A percentile compares a stretch with the other conserved stretches of the same genome.
These are phyloP conservation scores for Eudorina sp. DNA, from an alignment of 139 green algal species.

Conservation along the genomic window DNA sequence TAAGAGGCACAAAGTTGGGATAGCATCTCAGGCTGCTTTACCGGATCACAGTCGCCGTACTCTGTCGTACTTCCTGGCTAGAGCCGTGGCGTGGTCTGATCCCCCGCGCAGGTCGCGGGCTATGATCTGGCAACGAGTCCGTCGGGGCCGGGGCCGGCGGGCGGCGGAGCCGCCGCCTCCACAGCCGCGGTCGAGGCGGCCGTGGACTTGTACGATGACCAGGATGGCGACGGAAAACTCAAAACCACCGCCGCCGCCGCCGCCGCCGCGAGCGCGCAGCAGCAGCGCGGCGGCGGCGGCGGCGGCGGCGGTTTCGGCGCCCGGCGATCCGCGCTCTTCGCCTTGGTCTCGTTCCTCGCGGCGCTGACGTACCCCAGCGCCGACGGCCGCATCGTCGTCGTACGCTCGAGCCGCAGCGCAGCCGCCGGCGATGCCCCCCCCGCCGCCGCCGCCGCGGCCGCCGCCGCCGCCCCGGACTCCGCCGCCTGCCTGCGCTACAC, in stretches of 20 bases:
- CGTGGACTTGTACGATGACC: background rate
- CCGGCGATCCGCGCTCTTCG: conserved; percentile 67
- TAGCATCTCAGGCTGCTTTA: too few relatives aligned
- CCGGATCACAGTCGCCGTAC: too few relatives aligned
- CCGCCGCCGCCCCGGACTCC: conserved; percentile 74
- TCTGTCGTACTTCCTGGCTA: too few relatives aligned
- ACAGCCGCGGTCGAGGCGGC: background rate
- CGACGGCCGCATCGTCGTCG: conserved; percentile 90
- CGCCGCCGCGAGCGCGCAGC: background rate
- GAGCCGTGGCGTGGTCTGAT: too few relatives aligned
- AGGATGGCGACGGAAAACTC: background rate
- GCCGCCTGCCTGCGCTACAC: conserved; percentile 76
- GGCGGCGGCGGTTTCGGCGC: conserved; percentile 2
- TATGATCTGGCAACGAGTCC: conserved; percentile 32
- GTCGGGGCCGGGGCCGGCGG: too few relatives aligned
- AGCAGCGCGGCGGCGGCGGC: too few relatives aligned
- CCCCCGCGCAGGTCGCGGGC: conserved; percentile 44
- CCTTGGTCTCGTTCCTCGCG: conserved; percentile 79
- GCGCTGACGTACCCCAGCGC: conserved; percentile 85
- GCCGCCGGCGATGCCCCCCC: conserved; percentile 74
- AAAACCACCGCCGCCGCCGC: background rate
- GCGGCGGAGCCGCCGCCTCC: background rate
- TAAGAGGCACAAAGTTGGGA: too few relatives aligned
- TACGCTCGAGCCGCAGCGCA: background rate
- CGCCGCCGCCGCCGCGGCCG: conserved; percentile 86